Percentiles rank a stretch among this genome's conserved stretches.
phyloP scores from a whole-genome alignment of 2,329 filamentous ascomycete species.

The Diaporthe aspalathi region DNA sequence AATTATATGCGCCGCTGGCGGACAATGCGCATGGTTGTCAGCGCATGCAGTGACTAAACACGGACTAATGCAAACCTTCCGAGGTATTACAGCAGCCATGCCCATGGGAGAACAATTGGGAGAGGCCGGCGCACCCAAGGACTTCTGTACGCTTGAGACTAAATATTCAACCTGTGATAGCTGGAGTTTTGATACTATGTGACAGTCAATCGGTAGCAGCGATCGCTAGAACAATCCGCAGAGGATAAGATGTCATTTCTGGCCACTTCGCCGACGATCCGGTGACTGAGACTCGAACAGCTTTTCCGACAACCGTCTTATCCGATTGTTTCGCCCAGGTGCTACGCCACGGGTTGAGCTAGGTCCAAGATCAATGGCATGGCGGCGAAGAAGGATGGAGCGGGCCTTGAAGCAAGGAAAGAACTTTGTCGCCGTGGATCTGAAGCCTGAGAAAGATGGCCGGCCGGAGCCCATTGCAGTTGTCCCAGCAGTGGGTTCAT shows the following conservation, averaged over 20 bases:
- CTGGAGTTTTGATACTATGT: not conserved
- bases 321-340: conserved; percentile 5
- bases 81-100: no score
- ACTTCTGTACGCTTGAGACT: no score
- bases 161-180: no score
- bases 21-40: not conserved
- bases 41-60: not conserved
- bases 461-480: not conserved
- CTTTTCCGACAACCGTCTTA: conserved; percentile 3
- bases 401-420: not conserved
- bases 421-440: not conserved
- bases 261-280: not conserved
- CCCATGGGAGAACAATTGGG: no score
- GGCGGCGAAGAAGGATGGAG: conserved; percentile 7
- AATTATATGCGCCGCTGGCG: not conserved
- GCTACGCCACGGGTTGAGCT: not conserved
- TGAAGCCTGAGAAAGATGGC: not conserved
- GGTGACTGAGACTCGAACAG: not conserved
- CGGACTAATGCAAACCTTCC: conserved; percentile 11
- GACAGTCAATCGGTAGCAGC: not conserved
- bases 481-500: not conserved
- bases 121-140: no score
- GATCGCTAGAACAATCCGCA: not conserved
- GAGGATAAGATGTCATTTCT: not conserved
- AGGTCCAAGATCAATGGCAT: not conserved